Evolutionary conservation across 495 filamentous ascomycete species (phyloP).

Genomic region (Tuber brumale): DNA sequence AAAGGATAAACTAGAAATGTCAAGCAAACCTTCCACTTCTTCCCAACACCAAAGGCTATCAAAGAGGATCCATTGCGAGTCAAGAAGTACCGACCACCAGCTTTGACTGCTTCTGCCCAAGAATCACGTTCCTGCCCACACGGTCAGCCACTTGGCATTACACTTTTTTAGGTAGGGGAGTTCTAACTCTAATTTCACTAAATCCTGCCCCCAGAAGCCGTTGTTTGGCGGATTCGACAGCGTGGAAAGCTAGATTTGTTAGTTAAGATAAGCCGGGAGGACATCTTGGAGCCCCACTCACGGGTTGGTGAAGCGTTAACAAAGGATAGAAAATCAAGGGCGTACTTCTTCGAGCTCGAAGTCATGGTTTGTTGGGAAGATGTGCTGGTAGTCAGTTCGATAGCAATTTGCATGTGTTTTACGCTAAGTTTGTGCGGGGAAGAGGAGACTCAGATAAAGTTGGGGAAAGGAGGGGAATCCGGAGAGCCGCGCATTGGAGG

Average conservation of each 20-base stretch:
- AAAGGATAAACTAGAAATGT: not conserved
- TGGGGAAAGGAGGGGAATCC: not conserved
- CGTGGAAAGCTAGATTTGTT: slow-evolving; percentile 74
- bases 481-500: not conserved
- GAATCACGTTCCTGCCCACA: slow-evolving; percentile 69
- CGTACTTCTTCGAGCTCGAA: slow-evolving; percentile 55
- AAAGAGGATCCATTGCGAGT: slow-evolving; percentile 92
- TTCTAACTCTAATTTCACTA: slow-evolving; percentile 63
- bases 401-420: slow-evolving; percentile 4
- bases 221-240: slow-evolving; percentile 68
- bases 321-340: slow-evolving; percentile 83
- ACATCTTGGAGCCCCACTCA: slow-evolving; percentile 46
- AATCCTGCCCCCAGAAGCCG: slow-evolving; percentile 77
- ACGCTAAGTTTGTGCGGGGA: slow-evolving; percentile 22
- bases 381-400: not conserved
- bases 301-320: slow-evolving; percentile 92
- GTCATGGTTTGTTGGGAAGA: slow-evolving; percentile 50
- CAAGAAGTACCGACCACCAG: slow-evolving; percentile 91
- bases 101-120: slow-evolving; percentile 71
- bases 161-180: not conserved
- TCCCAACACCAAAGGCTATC: slow-evolving; percentile 87
- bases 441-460: not conserved
- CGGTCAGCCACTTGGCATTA: not conserved
- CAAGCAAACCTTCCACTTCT: slow-evolving; percentile 65
- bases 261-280: slow-evolving; percentile 5